Evolutionary conservation across 768 basidiomycete genomes (phyloP).

Genomic region (Brasilioporus rufonigricans): DNA sequence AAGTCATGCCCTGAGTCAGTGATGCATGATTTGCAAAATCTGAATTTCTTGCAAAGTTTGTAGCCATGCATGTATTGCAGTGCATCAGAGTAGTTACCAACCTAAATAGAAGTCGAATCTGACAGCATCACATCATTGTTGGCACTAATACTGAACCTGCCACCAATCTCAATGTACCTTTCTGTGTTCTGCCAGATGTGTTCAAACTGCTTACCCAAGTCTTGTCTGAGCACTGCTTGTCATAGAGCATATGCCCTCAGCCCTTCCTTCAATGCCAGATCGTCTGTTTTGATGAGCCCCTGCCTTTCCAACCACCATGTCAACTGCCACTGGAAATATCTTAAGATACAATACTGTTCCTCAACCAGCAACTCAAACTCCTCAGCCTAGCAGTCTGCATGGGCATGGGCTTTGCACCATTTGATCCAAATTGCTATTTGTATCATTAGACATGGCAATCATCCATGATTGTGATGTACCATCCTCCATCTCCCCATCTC

Average conservation of each 20-base stretch:
- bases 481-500: neutral
- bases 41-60: too few species aligned
- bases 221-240: neutral
- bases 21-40: too few species aligned
- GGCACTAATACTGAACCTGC: too few species aligned
- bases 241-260: neutral
- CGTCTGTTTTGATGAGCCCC: neutral
- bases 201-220: neutral
- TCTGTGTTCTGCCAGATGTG: neutral
- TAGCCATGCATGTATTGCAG: too few species aligned
- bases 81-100: too few species aligned
- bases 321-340: neutral
- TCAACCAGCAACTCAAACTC: neutral
- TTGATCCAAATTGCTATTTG: neutral
- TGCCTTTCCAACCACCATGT: neutral
- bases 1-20: too few species aligned
- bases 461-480: neutral
- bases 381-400: neutral
- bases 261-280: neutral
- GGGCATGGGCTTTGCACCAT: neutral
- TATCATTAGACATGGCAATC: too few species aligned
- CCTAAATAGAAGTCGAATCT: too few species aligned
- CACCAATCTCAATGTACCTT: too few species aligned
- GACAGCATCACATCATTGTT: too few species aligned
- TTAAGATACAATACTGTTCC: neutral